These are phyloP conservation scores for Eutrema salsugineum DNA, from an alignment of 441 rosid genomes.

Conservation along the genomic window DNA sequence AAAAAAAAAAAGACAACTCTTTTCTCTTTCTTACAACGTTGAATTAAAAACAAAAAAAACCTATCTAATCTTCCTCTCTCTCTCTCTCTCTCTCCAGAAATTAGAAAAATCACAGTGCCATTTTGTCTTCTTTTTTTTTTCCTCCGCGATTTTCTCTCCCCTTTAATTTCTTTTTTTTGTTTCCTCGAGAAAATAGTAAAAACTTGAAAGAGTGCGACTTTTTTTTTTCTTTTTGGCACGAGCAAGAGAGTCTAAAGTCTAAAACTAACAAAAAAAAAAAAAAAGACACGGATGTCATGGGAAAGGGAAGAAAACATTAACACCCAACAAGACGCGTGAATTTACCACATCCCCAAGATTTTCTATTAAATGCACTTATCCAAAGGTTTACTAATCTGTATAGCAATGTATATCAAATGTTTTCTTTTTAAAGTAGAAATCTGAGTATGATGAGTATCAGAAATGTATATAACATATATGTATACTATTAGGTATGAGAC, in stretches of 20 bases:
- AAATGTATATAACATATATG: neutral
- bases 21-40: constrained; percentile 28
- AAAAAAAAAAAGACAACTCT: constrained; percentile 18
- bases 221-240: constrained; percentile 6
- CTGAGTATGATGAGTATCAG: neutral
- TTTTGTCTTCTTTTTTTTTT: neutral
- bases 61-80: neutral
- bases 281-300: constrained; percentile 72
- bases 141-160: constrained; percentile 26
- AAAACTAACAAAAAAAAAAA: neutral
- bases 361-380: constrained; percentile 16
- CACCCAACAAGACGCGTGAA: constrained; percentile 52
- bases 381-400: neutral
- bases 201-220: constrained; percentile 24
- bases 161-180: neutral
- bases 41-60: neutral
- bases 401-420: neutral
- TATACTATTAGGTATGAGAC: neutral
- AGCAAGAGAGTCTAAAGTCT: constrained; percentile 21
- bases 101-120: constrained; percentile 3
- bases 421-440: neutral
- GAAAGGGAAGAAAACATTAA: neutral
- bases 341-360: constrained; percentile 24
- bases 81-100: constrained; percentile 19
- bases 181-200: constrained; percentile 17